These are phyloP conservation scores for Hyaloperonospora arabidopsidis DNA, from an alignment of 352 stramenopile species.

Conservation along the genomic window DNA sequence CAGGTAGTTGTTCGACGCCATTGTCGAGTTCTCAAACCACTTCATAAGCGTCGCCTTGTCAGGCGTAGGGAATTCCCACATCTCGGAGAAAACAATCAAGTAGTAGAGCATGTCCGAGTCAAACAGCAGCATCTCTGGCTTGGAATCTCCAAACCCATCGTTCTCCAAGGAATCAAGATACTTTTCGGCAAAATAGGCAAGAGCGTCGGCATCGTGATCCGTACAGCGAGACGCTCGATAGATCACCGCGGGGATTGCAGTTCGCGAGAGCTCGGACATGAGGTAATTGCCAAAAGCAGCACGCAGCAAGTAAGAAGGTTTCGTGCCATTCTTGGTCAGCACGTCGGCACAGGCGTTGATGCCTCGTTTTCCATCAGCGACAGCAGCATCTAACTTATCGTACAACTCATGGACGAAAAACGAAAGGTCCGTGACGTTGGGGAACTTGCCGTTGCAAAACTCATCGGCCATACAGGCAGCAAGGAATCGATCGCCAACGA, in stretches of 20 bases:
- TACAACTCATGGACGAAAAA: constrained; percentile 50
- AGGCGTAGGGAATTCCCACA: constrained; percentile 56
- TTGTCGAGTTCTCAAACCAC: constrained; percentile 53
- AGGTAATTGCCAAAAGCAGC: constrained; percentile 55
- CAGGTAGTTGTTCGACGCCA: constrained; percentile 66
- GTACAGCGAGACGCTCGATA: constrained; percentile 42
- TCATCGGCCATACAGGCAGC: constrained; percentile 41
- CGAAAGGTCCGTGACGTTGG: constrained; percentile 38
- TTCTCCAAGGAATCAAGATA: constrained; percentile 8
- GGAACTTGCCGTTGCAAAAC: constrained; percentile 63
- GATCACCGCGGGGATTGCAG: constrained; percentile 47
- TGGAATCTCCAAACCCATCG: constrained; percentile 20
- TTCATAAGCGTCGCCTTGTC: constrained; percentile 42
- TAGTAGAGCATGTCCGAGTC: constrained; percentile 72
- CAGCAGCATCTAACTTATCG: constrained; percentile 39
- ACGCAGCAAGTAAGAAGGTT: constrained; percentile 65
- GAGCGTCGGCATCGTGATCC: constrained; percentile 28
- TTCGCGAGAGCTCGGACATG: constrained; percentile 34
- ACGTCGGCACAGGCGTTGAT: constrained; percentile 44
- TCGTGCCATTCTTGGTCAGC: constrained; percentile 29
- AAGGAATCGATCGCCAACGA: constrained; percentile 53
- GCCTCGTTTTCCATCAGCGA: constrained; percentile 26
- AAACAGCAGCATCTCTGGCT: constrained; percentile 45
- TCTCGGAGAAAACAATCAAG: constrained; percentile 72
- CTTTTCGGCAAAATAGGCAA: constrained; percentile 31